phyloP scores from a whole-genome alignment of 2,329 filamentous ascomycete genomes.

The Penicillium paneum region DNA sequence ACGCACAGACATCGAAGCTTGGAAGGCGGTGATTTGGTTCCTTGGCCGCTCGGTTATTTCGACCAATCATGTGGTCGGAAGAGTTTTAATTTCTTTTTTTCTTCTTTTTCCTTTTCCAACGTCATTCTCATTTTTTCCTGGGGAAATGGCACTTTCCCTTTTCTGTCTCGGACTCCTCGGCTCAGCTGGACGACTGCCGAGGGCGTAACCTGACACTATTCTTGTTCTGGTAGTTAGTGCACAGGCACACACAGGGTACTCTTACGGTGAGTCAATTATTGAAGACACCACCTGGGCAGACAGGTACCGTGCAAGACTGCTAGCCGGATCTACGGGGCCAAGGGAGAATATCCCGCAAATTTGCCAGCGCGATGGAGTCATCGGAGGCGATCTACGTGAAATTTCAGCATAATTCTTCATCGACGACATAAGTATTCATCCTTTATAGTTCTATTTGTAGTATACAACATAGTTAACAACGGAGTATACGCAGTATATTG shows the following conservation, averaged over 20 bases:
- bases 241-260: too few relatives aligned
- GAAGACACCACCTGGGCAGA: constrained; percentile 4
- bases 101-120: constrained; percentile 1
- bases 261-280: constrained; percentile 14
- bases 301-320: constrained; percentile 18
- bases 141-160: constrained; percentile 11
- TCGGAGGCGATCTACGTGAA: constrained; percentile 15
- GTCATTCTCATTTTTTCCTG: constrained; percentile 8
- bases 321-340: constrained; percentile 17
- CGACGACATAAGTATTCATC: neutral
- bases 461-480: too few relatives aligned
- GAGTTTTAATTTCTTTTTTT: neutral
- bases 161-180: constrained; percentile 6
- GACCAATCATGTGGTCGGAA: constrained; percentile 13
- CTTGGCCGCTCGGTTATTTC: constrained; percentile 17
- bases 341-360: constrained; percentile 18
- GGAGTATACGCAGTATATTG: too few relatives aligned
- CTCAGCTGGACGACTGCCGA: neutral
- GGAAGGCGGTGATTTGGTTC: constrained; percentile 14
- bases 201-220: neutral
- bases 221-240: constrained; percentile 11
- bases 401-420: neutral
- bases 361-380: constrained; percentile 16
- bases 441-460: too few relatives aligned
- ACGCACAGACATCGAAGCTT: neutral